phyloP scores from a whole-genome alignment of 495 filamentous ascomycete species.

The Cudoniella acicularis region DNA sequence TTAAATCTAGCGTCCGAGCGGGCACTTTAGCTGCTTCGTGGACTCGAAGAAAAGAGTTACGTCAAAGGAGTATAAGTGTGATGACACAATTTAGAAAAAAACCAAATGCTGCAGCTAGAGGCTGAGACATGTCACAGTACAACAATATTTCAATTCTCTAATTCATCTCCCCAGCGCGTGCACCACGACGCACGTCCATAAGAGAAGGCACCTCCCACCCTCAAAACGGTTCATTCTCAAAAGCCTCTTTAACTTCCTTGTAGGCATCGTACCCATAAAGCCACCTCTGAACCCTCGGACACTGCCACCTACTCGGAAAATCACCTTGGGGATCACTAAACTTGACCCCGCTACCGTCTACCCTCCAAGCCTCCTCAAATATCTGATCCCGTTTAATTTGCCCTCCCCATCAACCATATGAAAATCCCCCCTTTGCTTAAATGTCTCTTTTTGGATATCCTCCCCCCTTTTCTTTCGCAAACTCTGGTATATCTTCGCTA shows the following conservation, averaged over 20 bases:
- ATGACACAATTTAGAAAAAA: no score
- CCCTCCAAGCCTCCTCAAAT: neutral
- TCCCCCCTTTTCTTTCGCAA: slow-evolving; percentile 59
- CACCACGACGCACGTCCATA: no score
- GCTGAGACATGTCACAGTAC: no score
- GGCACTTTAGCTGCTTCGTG: no score
- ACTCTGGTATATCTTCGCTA: slow-evolving; percentile 54
- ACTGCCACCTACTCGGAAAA: slow-evolving; percentile 61
- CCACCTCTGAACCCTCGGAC: slow-evolving; percentile 55
- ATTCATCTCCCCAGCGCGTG: no score
- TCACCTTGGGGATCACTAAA: slow-evolving; percentile 41
- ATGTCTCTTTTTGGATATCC: slow-evolving; percentile 50
- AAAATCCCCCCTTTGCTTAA: slow-evolving; percentile 48
- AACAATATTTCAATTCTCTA: no score
- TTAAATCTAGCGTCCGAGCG: no score
- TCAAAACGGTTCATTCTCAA: slow-evolving; percentile 36
- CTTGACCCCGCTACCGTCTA: slow-evolving; percentile 38
- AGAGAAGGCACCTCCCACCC: no score
- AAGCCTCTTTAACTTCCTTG: slow-evolving; percentile 50
- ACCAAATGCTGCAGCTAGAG: no score
- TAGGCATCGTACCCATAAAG: slow-evolving; percentile 61
- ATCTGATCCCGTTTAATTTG: slow-evolving; percentile 44
- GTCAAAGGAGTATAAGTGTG: no score
- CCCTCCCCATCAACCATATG: slow-evolving; percentile 48
- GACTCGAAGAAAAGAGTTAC: no score